phyloP scores from a whole-genome alignment of 129 eudicot genomes.

The Flaveria brownii region DNA sequence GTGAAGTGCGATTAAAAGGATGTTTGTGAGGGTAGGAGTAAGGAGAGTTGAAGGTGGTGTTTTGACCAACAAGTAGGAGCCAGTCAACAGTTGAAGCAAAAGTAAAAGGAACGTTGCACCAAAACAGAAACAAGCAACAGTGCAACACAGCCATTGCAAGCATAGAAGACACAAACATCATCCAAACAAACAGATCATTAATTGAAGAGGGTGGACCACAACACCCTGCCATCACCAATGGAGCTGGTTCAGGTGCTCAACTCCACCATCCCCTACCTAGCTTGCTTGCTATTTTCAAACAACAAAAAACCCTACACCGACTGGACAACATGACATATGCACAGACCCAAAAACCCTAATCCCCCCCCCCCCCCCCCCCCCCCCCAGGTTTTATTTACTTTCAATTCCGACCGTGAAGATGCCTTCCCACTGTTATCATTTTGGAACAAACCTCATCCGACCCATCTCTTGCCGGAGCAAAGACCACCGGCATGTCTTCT shows the following conservation, averaged over 20 bases:
- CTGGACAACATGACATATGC: background rate
- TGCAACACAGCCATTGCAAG: background rate
- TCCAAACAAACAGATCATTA: background rate
- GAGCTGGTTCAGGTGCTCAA: slow-evolving; percentile 24
- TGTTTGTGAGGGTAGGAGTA: too few species aligned
- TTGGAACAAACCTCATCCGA: slow-evolving; percentile 24
- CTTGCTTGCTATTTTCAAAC: too few species aligned
- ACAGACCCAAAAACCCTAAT: background rate
- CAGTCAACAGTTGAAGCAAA: too few species aligned
- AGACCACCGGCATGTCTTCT: slow-evolving; percentile 57
- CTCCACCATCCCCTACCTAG: slow-evolving; percentile 10
- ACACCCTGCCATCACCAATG: slow-evolving; percentile 18
- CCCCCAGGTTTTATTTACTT: too few species aligned
- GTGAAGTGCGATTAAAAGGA: too few species aligned
- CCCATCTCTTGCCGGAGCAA: slow-evolving; percentile 60
- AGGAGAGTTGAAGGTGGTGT: too few species aligned
- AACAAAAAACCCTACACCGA: background rate
- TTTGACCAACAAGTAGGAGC: too few species aligned
- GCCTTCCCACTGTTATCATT: background rate
- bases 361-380: too few species aligned
- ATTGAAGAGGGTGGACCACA: slow-evolving; percentile 24
- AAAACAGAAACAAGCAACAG: background rate
- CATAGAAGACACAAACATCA: too few species aligned
- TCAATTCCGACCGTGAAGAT: background rate
- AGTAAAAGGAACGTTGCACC: too few species aligned